Evolutionary conservation across 352 stramenopile genomes (phyloP).

Genomic region (Phytophthora cryptogea): DNA sequence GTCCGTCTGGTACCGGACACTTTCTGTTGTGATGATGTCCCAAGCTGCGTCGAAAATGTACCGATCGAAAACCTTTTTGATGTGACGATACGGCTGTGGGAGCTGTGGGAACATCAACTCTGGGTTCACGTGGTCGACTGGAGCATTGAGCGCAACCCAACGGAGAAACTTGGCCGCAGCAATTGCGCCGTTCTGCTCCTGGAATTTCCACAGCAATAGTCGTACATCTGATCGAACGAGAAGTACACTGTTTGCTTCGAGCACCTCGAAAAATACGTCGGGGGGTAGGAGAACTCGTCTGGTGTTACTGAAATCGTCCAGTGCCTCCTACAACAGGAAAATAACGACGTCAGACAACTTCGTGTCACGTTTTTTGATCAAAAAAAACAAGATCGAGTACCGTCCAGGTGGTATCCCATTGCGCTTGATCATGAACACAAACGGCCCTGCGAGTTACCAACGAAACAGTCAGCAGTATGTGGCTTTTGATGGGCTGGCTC

Average conservation of each 20-base stretch:
- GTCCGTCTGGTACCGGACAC: constrained; percentile 46
- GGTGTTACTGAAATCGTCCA: constrained; percentile 34
- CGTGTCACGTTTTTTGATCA: not conserved
- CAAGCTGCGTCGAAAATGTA: constrained; percentile 68
- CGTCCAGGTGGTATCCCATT: constrained; percentile 46
- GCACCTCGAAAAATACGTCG: constrained; percentile 49
- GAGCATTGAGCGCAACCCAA: constrained; percentile 57
- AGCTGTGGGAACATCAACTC: constrained; percentile 62
- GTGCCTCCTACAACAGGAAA: constrained; percentile 25
- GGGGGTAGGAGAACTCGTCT: constrained; percentile 44
- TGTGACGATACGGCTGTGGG: constrained; percentile 69
- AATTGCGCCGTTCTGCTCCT: constrained; percentile 45
- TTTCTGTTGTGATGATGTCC: constrained; percentile 48
- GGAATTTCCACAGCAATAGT: constrained; percentile 51
- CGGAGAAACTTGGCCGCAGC: constrained; percentile 47
- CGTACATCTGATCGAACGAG: constrained; percentile 31
- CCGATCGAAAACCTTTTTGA: constrained; percentile 65
- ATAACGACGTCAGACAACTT: not conserved
- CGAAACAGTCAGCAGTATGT: not conserved
- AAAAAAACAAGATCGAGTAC: constrained; percentile 8
- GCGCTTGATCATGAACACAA: constrained; percentile 43
- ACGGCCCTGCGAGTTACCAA: constrained; percentile 24
- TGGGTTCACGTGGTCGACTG: constrained; percentile 62
- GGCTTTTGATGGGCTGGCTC: not conserved
- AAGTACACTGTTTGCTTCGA: constrained; percentile 51